These are phyloP conservation scores for Lactarius hatsudake DNA, from an alignment of 768 basidiomycete species.

Conservation along the genomic window DNA sequence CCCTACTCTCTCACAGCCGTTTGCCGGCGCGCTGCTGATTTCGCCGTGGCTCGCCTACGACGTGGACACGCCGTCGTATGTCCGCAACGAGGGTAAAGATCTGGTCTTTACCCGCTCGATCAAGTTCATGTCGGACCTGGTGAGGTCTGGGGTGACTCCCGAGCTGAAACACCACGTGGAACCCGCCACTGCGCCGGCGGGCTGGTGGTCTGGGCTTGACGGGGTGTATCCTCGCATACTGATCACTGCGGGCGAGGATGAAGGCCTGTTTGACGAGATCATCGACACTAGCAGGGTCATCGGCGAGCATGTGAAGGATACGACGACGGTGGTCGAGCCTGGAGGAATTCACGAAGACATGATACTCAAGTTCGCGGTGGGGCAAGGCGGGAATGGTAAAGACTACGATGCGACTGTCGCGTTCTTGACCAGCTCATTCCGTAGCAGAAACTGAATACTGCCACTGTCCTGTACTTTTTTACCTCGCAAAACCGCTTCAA, in stretches of 20 bases:
- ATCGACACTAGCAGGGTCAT: neutral
- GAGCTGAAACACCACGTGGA: neutral
- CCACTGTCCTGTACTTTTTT: too few species aligned
- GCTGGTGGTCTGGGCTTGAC: slow-evolving; percentile 11
- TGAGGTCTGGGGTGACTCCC: neutral
- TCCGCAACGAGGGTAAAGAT: slow-evolving; percentile 8
- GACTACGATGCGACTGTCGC: neutral
- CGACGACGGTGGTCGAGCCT: slow-evolving; percentile 1
- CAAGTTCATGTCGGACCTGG: neutral
- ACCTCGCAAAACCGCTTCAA: neutral
- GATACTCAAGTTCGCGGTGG: slow-evolving; percentile 3
- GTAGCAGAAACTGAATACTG: neutral
- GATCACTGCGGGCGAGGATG: neutral
- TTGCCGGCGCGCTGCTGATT: slow-evolving; percentile 1
- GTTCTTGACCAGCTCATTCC: neutral
- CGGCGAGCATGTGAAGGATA: slow-evolving; percentile 1
- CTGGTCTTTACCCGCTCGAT: neutral
- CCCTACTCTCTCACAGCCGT: neutral
- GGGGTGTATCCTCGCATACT: neutral
- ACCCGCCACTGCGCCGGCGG: neutral
- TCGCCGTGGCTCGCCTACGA: slow-evolving; percentile 2
- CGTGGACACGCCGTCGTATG: neutral
- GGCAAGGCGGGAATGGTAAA: slow-evolving; percentile 6
- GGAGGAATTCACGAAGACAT: slow-evolving; percentile 5
- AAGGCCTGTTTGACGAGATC: neutral